Conservation (phyloP, 2,329 filamentous ascomycete species). For the Ilyonectria mors-panacis region DNA sequence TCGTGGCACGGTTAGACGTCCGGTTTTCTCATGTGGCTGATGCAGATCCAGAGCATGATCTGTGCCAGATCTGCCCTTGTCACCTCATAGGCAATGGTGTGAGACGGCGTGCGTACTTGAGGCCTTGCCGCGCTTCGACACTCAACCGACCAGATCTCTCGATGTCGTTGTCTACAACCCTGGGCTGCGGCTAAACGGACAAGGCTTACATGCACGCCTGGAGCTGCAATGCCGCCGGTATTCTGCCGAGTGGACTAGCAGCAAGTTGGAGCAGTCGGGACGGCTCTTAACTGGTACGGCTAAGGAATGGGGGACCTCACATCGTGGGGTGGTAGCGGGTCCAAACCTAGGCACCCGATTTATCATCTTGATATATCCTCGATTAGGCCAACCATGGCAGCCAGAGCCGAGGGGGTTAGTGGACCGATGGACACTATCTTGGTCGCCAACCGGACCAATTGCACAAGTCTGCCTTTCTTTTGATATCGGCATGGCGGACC, state of each 20-base stretch:
- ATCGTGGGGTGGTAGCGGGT: constrained; percentile 38
- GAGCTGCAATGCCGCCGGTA: constrained; percentile 31
- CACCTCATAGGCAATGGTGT: not conserved
- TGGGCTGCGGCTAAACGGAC: constrained; percentile 39
- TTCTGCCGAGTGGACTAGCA: constrained; percentile 43
- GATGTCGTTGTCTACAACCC: constrained; percentile 12
- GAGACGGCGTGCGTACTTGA: constrained; percentile 12
- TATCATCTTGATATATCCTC: constrained; percentile 33
- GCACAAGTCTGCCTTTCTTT: constrained; percentile 28
- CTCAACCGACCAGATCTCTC: not conserved
- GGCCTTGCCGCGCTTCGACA: constrained; percentile 2
- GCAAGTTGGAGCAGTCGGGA: constrained; percentile 33
- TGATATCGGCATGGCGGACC: constrained; percentile 32
- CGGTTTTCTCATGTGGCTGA: constrained; percentile 36
- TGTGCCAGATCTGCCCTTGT: constrained; percentile 24
- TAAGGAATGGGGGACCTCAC: constrained; percentile 41
- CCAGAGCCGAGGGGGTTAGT: constrained; percentile 25
- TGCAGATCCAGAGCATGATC: constrained; percentile 30
- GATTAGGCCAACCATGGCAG: constrained; percentile 29
- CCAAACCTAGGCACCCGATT: constrained; percentile 38
- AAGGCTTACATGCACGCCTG: constrained; percentile 34
- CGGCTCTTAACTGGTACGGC: constrained; percentile 49
- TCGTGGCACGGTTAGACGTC: constrained; percentile 41
- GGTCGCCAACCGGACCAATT: constrained; percentile 45
- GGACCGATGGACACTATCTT: constrained; percentile 25